Evolutionary conservation across 192 early-diverging fungal genomes (phyloP), one percentile per base, ranked within the genome.

Genomic region (Linnemannia zychae): DNA sequence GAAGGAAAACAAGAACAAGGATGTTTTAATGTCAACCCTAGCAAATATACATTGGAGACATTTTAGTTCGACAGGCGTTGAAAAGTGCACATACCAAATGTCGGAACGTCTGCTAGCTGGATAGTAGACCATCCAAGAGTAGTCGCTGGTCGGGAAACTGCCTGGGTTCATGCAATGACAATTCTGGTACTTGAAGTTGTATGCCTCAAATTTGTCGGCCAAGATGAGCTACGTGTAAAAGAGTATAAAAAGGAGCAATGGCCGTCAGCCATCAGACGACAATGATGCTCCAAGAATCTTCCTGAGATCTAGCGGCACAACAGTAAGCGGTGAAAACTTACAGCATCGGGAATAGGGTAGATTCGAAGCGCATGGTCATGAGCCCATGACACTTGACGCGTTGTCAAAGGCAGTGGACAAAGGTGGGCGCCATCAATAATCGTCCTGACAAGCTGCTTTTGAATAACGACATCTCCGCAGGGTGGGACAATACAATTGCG

Each of bases 281-380:
- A 67, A 34, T 12, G 34, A 34, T 36, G 17, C 7, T 67, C 66
- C 6, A 13, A 7, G n/a, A 34, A 16, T 46, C 37, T 12, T 47
- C n/a, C 18, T 28, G 3, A 7, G 16, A 46, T 76, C n/a, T 16
- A 67, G 36, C 17, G 6, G 37, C 12, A 52, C 31, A 37, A 33
- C 40, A 28, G 60, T 44, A 31, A n/a, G n/a, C n/a, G n/a, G 5
- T 44, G 9, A 3, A 24, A 24, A 87, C 89, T 84, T 90, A 96
- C 94, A 78, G 95, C 88, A 72, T 98, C 95, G 7, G 98, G 98
- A 6, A 93, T 88, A 0, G 98, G 98, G 82, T 98, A 99, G 53
- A 99, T 75, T 74, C 95, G 88, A 72, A 99, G 87, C 4, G 97
- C 92, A 79, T 97, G 93, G 81, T 97, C 96, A 86, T 94, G 93